Percentiles rank a stretch among this genome's conserved stretches.
Conservation (phyloP, 257 asterid genomes). For the Euphrasia confusa region DNA sequence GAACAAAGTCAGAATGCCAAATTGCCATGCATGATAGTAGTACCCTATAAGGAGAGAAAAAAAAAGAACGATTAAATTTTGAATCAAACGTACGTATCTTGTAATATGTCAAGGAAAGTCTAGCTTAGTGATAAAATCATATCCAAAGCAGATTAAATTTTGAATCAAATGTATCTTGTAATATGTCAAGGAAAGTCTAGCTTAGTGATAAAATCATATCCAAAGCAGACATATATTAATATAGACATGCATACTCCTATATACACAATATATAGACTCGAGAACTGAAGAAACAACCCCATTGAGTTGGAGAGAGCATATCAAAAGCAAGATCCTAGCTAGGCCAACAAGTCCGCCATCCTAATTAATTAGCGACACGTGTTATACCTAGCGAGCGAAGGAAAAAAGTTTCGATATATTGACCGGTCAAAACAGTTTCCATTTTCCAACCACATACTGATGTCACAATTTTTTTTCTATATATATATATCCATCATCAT, state of each 20-base stretch:
- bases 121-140: too few relatives aligned
- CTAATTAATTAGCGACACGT: too few relatives aligned
- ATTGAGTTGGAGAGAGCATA: constrained; percentile 69
- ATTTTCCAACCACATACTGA: too few relatives aligned
- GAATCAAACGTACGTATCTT: constrained; percentile 24
- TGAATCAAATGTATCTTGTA: constrained; percentile 22
- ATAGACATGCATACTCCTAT: too few relatives aligned
- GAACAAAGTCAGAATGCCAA: constrained; percentile 78
- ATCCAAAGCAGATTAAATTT: constrained; percentile 37
- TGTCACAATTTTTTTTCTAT: too few relatives aligned
- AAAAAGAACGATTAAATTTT: constrained; percentile 1
- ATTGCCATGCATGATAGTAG: constrained; percentile 84
- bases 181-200: not conserved
- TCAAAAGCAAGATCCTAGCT: too few relatives aligned
- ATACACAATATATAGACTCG: not conserved
- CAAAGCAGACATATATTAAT: constrained; percentile 57
- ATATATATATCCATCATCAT: too few relatives aligned
- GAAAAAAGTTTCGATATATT: too few relatives aligned
- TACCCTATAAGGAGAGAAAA: constrained; percentile 20
- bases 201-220: too few relatives aligned
- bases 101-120: constrained; percentile 1
- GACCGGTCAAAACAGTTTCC: too few relatives aligned
- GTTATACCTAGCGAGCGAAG: too few relatives aligned
- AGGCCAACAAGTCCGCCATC: too few relatives aligned
- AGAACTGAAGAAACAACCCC: constrained; percentile 89